These are phyloP conservation scores for Moringa oleifera DNA, from an alignment of 345 rosid species.

Conservation along the genomic window DNA sequence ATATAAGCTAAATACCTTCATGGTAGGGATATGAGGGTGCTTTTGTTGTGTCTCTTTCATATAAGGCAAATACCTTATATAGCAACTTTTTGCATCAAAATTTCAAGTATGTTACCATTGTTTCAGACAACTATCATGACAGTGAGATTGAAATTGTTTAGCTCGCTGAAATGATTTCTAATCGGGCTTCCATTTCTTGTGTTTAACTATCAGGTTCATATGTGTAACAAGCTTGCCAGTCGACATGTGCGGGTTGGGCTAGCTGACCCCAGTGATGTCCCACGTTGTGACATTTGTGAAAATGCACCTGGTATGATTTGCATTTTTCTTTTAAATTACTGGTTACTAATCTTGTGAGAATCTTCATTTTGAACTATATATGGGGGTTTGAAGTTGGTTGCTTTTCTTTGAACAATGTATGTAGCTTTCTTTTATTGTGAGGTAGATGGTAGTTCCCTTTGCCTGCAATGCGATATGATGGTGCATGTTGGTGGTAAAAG, in stretches of 20 bases:
- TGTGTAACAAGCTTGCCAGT: constrained; percentile 84
- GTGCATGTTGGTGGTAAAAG: constrained; percentile 93
- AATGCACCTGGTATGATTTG: constrained; percentile 64
- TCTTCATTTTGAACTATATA: not conserved
- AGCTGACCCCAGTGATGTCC: constrained; percentile 68
- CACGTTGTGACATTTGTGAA: constrained; percentile 80
- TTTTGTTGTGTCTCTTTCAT: too few species aligned
- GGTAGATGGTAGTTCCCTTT: constrained; percentile 80
- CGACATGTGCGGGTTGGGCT: constrained; percentile 77
- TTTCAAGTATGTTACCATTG: not conserved
- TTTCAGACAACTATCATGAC: not conserved
- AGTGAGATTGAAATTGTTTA: not conserved
- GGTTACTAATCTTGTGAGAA: not conserved
- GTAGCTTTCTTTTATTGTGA: constrained; percentile 87
- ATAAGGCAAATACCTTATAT: too few species aligned
- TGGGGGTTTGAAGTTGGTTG: constrained; percentile 19
- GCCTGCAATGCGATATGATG: constrained; percentile 84
- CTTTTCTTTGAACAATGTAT: constrained; percentile 19
- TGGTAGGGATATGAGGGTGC: not conserved
- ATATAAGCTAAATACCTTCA: not conserved
- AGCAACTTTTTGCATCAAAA: not conserved
- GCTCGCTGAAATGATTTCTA: not conserved
- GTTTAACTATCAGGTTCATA: constrained; percentile 50
- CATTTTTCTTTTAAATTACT: too few species aligned
- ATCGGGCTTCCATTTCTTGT: not conserved